Evolutionary conservation across 345 rosid genomes (phyloP), one percentile per base, ranked within the genome.

Genomic region (Mangifera indica): DNA sequence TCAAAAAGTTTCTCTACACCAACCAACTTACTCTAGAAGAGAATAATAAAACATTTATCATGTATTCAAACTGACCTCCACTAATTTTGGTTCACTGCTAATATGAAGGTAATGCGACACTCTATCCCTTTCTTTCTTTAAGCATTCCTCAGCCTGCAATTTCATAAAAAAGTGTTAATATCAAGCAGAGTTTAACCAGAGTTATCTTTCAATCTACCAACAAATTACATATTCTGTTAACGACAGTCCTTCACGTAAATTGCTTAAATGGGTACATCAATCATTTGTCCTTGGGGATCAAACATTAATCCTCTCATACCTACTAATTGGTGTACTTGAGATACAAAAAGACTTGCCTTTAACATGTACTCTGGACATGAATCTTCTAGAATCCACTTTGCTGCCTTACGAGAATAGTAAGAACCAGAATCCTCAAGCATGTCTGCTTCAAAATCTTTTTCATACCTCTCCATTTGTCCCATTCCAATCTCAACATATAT

Each of bases 401-500:
- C 83, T 52, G 98, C 99, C 74, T 92, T 95, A 10, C 91, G 87
- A 77, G 90, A 89, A 84, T 95, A 95, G 80, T 88, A 95, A 34
- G 87, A 80, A 63, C 91, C 84, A 44, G 89, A 79, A 76, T 86
- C 97, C 40, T 81, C 57, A 69, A 95, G 96, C 93, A 89, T 77
- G 75, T 76, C 66, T 67, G 22, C 83, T 75, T 95, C 99, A 80
- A 92, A 95, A 84, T 95, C 97, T 56, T 69, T 79, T 77, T 89
- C 90, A 71, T 92, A 95, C 15, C 70, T 67, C 52, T 84, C 89
- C 93, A 87, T 88, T 32, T 74, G 72, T 26, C 84, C 87, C 92
- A 92, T 88, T 71, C 99, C 99, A 66, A 95, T 89, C 83, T 90
- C 96, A 25, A 91, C 90, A 79, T 81, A 95, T 40, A 95, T 88